A percentile compares a stretch with the other conserved stretches of the same genome.
These are phyloP conservation scores for Elsinoe fawcettii DNA, from an alignment of 2,329 filamentous ascomycete species.

Conservation along the genomic window DNA sequence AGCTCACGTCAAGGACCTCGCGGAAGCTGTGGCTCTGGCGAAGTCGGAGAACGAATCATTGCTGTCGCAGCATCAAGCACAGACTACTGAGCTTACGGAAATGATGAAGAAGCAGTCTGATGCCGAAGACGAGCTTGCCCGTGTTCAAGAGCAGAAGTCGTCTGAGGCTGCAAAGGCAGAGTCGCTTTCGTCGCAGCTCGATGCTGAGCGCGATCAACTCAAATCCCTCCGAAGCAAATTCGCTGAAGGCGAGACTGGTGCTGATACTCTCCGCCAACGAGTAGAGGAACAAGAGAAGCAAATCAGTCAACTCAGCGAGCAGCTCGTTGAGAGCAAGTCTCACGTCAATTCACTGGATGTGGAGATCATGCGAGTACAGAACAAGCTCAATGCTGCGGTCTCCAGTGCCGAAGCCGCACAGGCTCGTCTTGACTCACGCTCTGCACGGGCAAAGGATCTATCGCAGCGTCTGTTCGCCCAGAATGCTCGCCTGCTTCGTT, in stretches of 20 bases:
- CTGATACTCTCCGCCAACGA: constrained; percentile 66
- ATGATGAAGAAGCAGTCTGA: constrained; percentile 28
- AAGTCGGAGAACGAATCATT: constrained; percentile 40
- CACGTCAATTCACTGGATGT: constrained; percentile 68
- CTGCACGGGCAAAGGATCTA: constrained; percentile 68
- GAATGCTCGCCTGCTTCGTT: constrained; percentile 71
- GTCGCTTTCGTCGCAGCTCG: constrained; percentile 45
- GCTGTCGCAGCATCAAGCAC: constrained; percentile 33
- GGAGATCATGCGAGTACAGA: constrained; percentile 61
- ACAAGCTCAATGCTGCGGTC: constrained; percentile 53
- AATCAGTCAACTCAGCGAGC: constrained; percentile 58
- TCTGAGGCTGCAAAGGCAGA: constrained; percentile 41
- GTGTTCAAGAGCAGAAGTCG: constrained; percentile 38
- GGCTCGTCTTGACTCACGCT: constrained; percentile 60
- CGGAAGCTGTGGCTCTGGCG: constrained; percentile 40
- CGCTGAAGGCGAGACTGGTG: constrained; percentile 75
- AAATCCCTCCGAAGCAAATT: constrained; percentile 62
- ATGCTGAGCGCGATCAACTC: constrained; percentile 62
- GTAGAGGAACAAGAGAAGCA: constrained; percentile 69
- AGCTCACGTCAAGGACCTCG: constrained; percentile 38
- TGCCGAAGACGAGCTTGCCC: constrained; percentile 32
- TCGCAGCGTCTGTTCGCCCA: constrained; percentile 76
- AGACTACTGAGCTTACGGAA: constrained; percentile 30
- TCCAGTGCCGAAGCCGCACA: constrained; percentile 40
- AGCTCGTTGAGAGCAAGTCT: constrained; percentile 68